These are phyloP conservation scores for Hamamelis virginiana DNA, from an alignment of 164 flowering plant species.

Conservation along the genomic window DNA sequence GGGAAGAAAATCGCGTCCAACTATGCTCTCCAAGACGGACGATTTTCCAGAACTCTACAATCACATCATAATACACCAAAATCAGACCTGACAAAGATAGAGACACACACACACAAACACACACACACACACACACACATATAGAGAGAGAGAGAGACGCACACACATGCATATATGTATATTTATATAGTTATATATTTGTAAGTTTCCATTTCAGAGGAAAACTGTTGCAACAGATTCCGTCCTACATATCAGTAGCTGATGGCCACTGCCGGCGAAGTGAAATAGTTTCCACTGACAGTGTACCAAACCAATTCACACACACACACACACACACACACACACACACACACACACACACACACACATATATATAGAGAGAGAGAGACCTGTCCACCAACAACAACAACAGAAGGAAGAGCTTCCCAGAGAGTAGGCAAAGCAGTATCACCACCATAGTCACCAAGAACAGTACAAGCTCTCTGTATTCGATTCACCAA, in stretches of 20 bases:
- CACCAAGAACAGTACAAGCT: slow-evolving; percentile 70
- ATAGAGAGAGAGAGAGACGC: too few relatives aligned
- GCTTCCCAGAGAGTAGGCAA: slow-evolving; percentile 73
- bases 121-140: neutral
- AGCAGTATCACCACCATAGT: slow-evolving; percentile 52
- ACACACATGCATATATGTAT: neutral
- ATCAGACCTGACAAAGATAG: neutral
- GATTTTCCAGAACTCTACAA: slow-evolving; percentile 85
- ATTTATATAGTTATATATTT: too few relatives aligned
- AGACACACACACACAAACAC: slow-evolving; percentile 6
- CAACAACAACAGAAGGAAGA: slow-evolving; percentile 75
- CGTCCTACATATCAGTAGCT: too few relatives aligned
- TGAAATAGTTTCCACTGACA: too few relatives aligned
- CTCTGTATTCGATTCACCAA: slow-evolving; percentile 64
- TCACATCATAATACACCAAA: slow-evolving; percentile 3
- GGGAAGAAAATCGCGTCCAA: slow-evolving; percentile 85
- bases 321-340: neutral
- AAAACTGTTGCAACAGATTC: too few relatives aligned
- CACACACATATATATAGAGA: neutral
- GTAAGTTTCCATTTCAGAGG: too few relatives aligned
- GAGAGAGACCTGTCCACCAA: slow-evolving; percentile 64
- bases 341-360: neutral
- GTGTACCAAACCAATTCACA: too few relatives aligned
- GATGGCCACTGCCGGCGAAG: too few relatives aligned
- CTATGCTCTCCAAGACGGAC: slow-evolving; percentile 82